Evolutionary conservation across 345 rosid species (phyloP).

Genomic region (Cardamine chenopodiifolia): DNA sequence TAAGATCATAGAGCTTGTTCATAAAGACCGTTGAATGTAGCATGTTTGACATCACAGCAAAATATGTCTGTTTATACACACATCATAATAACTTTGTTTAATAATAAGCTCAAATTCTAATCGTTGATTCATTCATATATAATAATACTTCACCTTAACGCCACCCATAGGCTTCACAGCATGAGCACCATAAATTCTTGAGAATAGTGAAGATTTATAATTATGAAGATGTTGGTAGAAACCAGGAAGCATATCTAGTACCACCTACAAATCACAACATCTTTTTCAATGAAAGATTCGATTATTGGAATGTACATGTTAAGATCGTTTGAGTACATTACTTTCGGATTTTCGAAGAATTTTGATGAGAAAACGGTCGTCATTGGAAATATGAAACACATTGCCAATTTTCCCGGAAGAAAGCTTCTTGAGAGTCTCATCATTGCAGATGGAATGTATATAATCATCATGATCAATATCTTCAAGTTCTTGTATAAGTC

Average conservation of each 20-base stretch:
- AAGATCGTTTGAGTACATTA: conserved; percentile 42
- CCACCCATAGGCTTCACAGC: conserved; percentile 52
- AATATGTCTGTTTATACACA: conserved; percentile 55
- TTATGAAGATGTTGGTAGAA: conserved; percentile 46
- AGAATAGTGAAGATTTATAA: conserved; percentile 42
- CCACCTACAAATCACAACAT: conserved; percentile 38
- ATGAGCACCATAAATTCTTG: conserved; percentile 55
- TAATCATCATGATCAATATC: conserved; percentile 48
- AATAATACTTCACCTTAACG: conserved; percentile 46
- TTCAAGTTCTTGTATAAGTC: conserved; percentile 50
- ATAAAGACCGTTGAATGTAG: conserved; percentile 37
- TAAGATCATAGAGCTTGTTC: conserved; percentile 54
- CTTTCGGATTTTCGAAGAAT: conserved; percentile 54
- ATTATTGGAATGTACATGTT: neutral
- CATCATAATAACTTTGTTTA: neutral
- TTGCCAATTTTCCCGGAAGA: conserved; percentile 47
- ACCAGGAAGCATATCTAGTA: conserved; percentile 48
- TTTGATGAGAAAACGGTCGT: conserved; percentile 47
- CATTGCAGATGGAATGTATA: conserved; percentile 48
- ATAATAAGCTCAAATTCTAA: neutral
- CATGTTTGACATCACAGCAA: conserved; percentile 52
- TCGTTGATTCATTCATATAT: neutral
- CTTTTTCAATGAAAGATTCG: neutral
- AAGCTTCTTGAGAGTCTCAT: conserved; percentile 46
- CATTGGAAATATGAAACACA: conserved; percentile 42